phyloP scores from a whole-genome alignment of 192 early-diverging fungal species.

The Coemansia sp. region DNA sequence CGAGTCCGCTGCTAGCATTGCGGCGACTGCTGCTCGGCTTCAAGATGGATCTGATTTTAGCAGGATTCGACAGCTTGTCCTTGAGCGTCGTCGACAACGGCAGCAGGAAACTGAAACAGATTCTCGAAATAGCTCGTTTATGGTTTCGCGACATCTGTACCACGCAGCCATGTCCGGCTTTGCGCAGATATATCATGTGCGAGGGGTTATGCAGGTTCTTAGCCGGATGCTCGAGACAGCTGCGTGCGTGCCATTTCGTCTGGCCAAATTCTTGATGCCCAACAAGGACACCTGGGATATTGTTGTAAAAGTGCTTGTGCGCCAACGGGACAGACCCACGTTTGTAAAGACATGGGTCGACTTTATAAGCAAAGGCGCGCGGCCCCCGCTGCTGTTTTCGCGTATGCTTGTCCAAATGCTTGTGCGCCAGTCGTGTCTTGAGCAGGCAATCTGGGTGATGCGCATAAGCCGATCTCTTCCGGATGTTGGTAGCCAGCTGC shows the following conservation, averaged over 20 bases:
- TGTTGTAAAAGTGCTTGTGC: constrained; percentile 41
- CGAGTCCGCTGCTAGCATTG: constrained; percentile 4
- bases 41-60: neutral
- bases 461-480: constrained; percentile 51
- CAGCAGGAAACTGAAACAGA: neutral
- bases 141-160: constrained; percentile 38
- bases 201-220: constrained; percentile 48
- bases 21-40: constrained; percentile 2
- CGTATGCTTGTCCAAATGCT: constrained; percentile 40
- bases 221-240: constrained; percentile 44
- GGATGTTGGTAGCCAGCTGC: constrained; percentile 27
- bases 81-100: constrained; percentile 21
- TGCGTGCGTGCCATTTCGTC: constrained; percentile 36
- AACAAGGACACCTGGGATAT: constrained; percentile 50
- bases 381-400: constrained; percentile 36
- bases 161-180: constrained; percentile 54
- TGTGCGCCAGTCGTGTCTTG: constrained; percentile 40
- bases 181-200: constrained; percentile 46
- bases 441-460: constrained; percentile 54
- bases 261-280: constrained; percentile 43
- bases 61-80: constrained; percentile 29
- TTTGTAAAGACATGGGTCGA: constrained; percentile 49
- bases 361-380: constrained; percentile 49
- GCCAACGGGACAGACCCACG: constrained; percentile 40
- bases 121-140: constrained; percentile 1